Evolutionary conservation across 2,329 filamentous ascomycete species (phyloP), one percentile per base, ranked within the genome.

Genomic region (Pseudocercospora ulei): DNA sequence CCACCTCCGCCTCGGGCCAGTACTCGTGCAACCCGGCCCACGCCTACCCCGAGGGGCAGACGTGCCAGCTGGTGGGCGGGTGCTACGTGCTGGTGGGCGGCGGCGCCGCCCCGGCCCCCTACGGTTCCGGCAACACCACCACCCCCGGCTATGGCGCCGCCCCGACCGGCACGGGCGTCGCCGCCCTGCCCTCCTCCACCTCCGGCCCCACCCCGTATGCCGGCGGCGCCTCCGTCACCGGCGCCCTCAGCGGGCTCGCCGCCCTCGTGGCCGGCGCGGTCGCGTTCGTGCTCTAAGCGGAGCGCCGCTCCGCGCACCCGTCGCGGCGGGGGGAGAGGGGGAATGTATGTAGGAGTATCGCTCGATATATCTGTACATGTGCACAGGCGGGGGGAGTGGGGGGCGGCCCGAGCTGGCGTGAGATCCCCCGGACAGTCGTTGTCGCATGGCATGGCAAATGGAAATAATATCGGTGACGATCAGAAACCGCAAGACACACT

Each of bases 221-320:
- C n/a, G 40, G 40, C 8, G 35, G 35, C 9, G 40, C 40, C 2
- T 35, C 35, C 7, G 27, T 22, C 35, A 35, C 22, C 23, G 36
- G 40, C n/a, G 38, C 34, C 12, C 23, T 40, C 11, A 38, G 33
- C 18, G 33, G 38, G 19, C 13, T 45, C 11, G 39, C 22, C 14
- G 42, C 42, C 29, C 25, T 45, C 11, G 27, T 38, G 11, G 42
- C 34, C 6, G 38, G 38, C 17, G 20, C 42, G 23, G 35, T 25
- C 12, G 38, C 35, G 3, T 35, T 43, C 14, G 26, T 34, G 17
- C 6, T 43, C 29, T 43, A 39, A 43, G 7, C 6, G 11, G 7
- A 29, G 26, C 26, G 23, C 9, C 14, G 19, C 11, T 27, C 8
- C 23, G n/a, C 8, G 18, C 9, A 14, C 23, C n/a, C n/a, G 9